Percentiles rank a stretch among this genome's conserved stretches.
Evolutionary conservation across 441 rosid genomes (phyloP).

Genomic region (Brassica hybrid): DNA sequence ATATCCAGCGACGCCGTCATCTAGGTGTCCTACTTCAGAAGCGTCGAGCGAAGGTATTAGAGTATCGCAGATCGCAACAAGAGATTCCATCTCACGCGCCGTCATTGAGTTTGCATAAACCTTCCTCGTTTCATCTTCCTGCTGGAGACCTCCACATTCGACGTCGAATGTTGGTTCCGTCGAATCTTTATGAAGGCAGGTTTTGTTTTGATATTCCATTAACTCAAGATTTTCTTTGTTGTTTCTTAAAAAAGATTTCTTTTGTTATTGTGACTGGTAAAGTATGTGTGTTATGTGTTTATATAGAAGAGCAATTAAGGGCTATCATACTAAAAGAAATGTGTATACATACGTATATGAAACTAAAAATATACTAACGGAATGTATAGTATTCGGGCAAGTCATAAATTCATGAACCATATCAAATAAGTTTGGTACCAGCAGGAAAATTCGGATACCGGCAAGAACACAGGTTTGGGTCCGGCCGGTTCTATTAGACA

Average conservation of each 20-base stretch:
- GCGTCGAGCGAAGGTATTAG: conserved; percentile 57
- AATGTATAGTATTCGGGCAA: conserved; percentile 5
- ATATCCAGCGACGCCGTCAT: conserved; percentile 41
- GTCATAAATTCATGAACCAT: conserved; percentile 19
- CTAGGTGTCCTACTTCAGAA: conserved; percentile 29
- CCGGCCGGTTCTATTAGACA: background rate
- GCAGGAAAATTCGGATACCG: conserved; percentile 17
- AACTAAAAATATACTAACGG: conserved; percentile 4
- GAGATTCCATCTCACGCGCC: conserved; percentile 67
- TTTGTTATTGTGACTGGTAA: conserved; percentile 9
- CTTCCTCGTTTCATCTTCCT: conserved; percentile 34
- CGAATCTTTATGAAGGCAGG: conserved; percentile 13
- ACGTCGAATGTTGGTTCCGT: conserved; percentile 32
- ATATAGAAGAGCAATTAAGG: conserved; percentile 21
- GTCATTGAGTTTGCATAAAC: conserved; percentile 55
- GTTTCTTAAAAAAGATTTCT: background rate
- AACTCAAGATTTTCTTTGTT: background rate
- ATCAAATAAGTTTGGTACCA: conserved; percentile 31
- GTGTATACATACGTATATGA: background rate
- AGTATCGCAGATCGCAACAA: conserved; percentile 70
- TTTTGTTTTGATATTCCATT: conserved; percentile 24
- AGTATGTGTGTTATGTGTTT: conserved; percentile 22
- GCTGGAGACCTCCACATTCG: conserved; percentile 36
- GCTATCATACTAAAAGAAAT: background rate
- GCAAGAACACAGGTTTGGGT: conserved; percentile 16